Percentiles rank a stretch among this genome's conserved stretches.
phyloP scores from a whole-genome alignment of 805 yeast genomes.

The Clavispora carvajalis region DNA sequence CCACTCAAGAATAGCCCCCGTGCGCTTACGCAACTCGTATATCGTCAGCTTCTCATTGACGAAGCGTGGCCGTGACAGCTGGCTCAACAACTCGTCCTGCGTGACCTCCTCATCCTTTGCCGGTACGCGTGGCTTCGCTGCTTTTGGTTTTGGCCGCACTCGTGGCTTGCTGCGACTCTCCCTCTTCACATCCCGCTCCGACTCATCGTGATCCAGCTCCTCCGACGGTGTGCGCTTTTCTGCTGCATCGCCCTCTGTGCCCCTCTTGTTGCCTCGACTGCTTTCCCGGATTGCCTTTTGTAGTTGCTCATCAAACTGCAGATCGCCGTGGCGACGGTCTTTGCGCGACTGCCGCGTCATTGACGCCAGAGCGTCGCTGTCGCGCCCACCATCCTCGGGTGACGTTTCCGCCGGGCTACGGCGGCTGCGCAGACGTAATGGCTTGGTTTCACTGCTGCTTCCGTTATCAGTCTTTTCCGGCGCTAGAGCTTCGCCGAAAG shows the following conservation, averaged over 20 bases:
- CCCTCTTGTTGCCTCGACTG: conserved; percentile 37
- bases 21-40: conserved; percentile 81
- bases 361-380: conserved; percentile 12
- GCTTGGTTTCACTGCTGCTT: conserved; percentile 2
- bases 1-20: conserved; percentile 87
- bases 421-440: conserved; percentile 4
- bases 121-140: conserved; percentile 6
- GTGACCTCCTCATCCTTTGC: conserved; percentile 9
- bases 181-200: conserved; percentile 6
- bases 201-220: conserved; percentile 11
- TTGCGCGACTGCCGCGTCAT: conserved; percentile 20
- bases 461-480: neutral
- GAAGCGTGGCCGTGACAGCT: conserved; percentile 76
- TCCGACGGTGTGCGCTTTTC: conserved; percentile 16
- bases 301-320: conserved; percentile 35
- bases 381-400: conserved; percentile 2
- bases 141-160: conserved; percentile 1
- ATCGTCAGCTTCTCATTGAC: conserved; percentile 74
- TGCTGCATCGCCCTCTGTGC: conserved; percentile 18
- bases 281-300: conserved; percentile 52
- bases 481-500: conserved; percentile 3
- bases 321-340: conserved; percentile 31
- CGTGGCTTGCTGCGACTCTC: conserved; percentile 7
- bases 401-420: conserved; percentile 3
- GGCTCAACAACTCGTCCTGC: conserved; percentile 50